Conservation (phyloP, 1,284 basidiomycete genomes). For the Rhodotorula sp. region DNA sequence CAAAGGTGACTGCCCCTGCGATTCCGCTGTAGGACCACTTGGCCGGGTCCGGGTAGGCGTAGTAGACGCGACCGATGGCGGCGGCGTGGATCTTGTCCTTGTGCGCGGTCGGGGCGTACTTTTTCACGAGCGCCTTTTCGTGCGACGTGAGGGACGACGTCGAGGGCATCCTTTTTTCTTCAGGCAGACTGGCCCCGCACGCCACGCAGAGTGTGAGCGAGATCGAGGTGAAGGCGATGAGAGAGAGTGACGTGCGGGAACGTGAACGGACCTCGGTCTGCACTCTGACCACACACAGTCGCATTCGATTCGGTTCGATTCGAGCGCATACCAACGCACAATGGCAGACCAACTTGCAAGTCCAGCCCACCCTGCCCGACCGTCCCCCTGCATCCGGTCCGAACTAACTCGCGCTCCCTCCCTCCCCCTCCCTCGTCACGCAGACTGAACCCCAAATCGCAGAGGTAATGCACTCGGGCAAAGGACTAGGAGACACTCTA, state of each 20-base stretch:
- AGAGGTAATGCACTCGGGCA: slow-evolving; percentile 11
- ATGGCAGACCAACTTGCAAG: slow-evolving; percentile 30
- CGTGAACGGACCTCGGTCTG: background rate
- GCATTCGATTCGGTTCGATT: no score
- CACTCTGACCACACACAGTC: background rate
- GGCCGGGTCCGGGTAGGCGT: slow-evolving; percentile 66
- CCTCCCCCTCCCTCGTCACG: no score
- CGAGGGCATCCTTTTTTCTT: slow-evolving; percentile 27
- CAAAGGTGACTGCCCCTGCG: slow-evolving; percentile 76
- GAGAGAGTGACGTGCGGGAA: no score
- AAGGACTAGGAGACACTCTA: background rate
- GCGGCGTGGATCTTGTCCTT: slow-evolving; percentile 63
- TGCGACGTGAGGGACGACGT: slow-evolving; percentile 37
- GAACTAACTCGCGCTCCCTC: background rate
- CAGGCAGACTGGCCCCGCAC: no score
- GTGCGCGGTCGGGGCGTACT: slow-evolving; percentile 28
- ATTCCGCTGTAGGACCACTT: slow-evolving; percentile 82
- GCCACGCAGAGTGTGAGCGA: no score
- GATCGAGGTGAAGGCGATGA: no score
- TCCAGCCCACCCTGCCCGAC: background rate
- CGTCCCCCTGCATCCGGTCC: background rate
- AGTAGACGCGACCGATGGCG: slow-evolving; percentile 79
- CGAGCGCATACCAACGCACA: background rate
- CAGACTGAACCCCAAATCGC: slow-evolving; percentile 36
- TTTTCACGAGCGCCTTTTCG: slow-evolving; percentile 42